phyloP scores from a whole-genome alignment of 2,329 filamentous ascomycete species.

The Colletotrichum salicis region DNA sequence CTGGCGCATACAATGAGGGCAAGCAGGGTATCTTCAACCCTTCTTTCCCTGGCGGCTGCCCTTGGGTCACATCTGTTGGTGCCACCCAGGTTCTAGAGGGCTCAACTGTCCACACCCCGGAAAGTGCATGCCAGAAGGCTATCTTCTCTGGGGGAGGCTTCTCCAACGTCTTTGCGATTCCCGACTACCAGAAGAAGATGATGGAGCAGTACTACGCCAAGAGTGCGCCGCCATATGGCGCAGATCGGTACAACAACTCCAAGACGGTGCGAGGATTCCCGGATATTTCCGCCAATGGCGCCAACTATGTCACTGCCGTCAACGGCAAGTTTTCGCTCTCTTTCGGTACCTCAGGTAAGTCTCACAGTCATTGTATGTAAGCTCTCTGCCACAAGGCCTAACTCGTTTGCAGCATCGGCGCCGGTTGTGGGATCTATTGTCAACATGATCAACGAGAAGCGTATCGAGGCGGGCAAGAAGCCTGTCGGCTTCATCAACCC shows the following conservation, averaged over 20 bases:
- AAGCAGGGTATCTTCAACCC: conserved; percentile 54
- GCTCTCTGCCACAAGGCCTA: background rate
- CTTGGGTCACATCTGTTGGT: conserved; percentile 62
- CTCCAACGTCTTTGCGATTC: conserved; percentile 58
- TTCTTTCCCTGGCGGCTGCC: conserved; percentile 58
- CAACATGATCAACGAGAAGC: conserved; percentile 45
- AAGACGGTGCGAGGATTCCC: conserved; percentile 57
- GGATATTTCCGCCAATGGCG: conserved; percentile 58
- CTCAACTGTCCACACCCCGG: conserved; percentile 51
- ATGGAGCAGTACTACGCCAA: conserved; percentile 53
- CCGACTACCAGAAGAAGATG: conserved; percentile 57
- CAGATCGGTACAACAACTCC: conserved; percentile 57
- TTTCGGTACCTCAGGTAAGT: conserved; percentile 57
- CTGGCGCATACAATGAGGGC: conserved; percentile 45
- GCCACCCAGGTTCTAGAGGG: conserved; percentile 57
- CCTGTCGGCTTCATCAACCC: conserved; percentile 40
- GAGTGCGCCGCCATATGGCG: conserved; percentile 52
- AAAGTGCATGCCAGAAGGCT: conserved; percentile 57
- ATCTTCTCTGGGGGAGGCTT: conserved; percentile 62
- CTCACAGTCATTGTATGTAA: background rate
- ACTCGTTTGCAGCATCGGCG: conserved; percentile 40
- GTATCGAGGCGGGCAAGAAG: conserved; percentile 43
- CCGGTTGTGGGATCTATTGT: conserved; percentile 49
- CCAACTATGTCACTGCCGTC: conserved; percentile 55
- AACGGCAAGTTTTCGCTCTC: conserved; percentile 54